Base-by-base conservation (phyloP, 495 filamentous ascomycete species). In the Chaetomidium leptoderma region DNA sequence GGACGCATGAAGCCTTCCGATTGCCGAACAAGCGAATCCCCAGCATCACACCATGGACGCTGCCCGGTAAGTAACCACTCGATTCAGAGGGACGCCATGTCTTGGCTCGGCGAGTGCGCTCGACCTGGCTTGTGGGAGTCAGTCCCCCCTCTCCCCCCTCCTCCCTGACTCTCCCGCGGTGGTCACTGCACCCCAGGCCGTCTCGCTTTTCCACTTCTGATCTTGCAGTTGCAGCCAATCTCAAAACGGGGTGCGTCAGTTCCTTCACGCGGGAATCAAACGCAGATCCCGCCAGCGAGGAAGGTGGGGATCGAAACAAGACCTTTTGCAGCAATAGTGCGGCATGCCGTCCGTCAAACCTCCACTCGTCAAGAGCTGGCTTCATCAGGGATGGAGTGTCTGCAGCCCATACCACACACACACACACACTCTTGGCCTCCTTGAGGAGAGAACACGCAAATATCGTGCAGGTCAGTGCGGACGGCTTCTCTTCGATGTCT, bases 221-320 rank as follows among this genome's bases (percentile, higher is more conserved):
- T 21, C 16, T 10, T 23, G 19, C 17, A 21, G 42, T 27, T 23
- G 19, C 17, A 21, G 42, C 19, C 42, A 27, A 21, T 23, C 30
- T 23, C 29, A 50, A 6, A 36, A 11, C 32, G 19, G 47, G 26
- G 6, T 6, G 4, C 32, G 7, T 9, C 30, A 50, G 3, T 35
- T 35, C 54, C 30, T 53, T 30, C 57, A 17, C 8, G 21, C 17
- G 49, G 54, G 48, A 36, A 60, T 63, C 61, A 63, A 60, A 63
- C 61, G 58, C 48, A 54, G 61, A 63, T 63, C 61, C 49, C 52
- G 57, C 61, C 42, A 50, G 30, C 51, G 50, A 43, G 54, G 51
- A 42, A 51, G 29, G 51, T 26, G 26, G 37, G 23, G 45, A 53
- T 56, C 43, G 61, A 56, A 59, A 57, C 61, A 55, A 55, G 36